phyloP scores from a whole-genome alignment of 1,284 basidiomycete species.

The Kalmanozyma brasiliensis region DNA sequence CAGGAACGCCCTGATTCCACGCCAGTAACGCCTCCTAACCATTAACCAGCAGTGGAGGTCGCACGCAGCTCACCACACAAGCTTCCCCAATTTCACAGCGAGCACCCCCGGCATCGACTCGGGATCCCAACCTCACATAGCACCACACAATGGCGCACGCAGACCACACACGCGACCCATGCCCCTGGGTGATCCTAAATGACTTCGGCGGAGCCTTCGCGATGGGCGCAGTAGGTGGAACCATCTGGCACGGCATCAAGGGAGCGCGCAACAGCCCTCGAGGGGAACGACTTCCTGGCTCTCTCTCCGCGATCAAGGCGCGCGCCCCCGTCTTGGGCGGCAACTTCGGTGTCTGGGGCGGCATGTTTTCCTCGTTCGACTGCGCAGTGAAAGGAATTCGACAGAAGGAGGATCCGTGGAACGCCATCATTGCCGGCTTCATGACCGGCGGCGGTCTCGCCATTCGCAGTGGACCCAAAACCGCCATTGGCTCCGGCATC shows the following conservation, averaged over 20 bases:
- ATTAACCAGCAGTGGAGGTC: no score
- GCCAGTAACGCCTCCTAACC: no score
- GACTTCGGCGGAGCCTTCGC: slow-evolving; percentile 93
- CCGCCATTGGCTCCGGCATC: slow-evolving; percentile 88
- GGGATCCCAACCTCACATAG: no score
- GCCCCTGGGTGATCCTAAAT: slow-evolving; percentile 98
- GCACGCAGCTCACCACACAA: no score
- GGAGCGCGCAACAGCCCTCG: slow-evolving; percentile 95
- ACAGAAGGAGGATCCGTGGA: slow-evolving; percentile 99
- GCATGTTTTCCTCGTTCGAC: slow-evolving; percentile 83
- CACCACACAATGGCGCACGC: slow-evolving; percentile 38
- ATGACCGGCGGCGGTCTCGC: slow-evolving; percentile 97
- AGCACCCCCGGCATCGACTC: no score
- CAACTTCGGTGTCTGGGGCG: slow-evolving; percentile 97
- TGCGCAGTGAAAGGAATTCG: slow-evolving; percentile 93
- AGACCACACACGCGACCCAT: slow-evolving; percentile 65
- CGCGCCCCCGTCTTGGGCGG: slow-evolving; percentile 97
- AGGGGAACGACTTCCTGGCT: slow-evolving; percentile 92
- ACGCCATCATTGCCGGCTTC: slow-evolving; percentile 97
- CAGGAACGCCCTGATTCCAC: no score
- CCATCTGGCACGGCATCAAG: slow-evolving; percentile 99
- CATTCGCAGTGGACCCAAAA: slow-evolving; percentile 88
- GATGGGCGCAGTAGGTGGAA: slow-evolving; percentile 94
- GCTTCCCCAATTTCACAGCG: no score
- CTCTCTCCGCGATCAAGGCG: slow-evolving; percentile 95